Evolutionary conservation across 768 basidiomycete species (phyloP).

Genomic region (Favolaschia claudopus): DNA sequence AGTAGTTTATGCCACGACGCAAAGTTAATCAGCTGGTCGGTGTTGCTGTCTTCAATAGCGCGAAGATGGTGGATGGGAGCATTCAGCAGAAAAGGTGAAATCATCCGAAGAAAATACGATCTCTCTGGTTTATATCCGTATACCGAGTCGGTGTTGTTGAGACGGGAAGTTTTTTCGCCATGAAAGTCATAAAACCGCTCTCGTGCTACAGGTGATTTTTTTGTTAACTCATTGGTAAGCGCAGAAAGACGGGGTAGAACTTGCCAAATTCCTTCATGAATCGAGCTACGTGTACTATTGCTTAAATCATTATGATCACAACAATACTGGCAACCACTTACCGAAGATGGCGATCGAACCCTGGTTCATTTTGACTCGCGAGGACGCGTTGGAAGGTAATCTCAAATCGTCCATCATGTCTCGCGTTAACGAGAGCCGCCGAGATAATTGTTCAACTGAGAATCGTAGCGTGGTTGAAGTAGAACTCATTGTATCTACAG

Average conservation of each 20-base stretch:
- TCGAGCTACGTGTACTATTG: neutral
- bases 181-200: slow-evolving; percentile 1
- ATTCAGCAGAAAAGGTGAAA: neutral
- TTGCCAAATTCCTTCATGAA: neutral
- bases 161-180: neutral
- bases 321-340: no score
- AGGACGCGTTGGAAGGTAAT: no score
- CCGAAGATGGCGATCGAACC: neutral
- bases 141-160: neutral
- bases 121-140: neutral
- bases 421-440: neutral
- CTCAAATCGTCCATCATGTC: no score
- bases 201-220: neutral
- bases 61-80: neutral
- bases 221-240: neutral
- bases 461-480: neutral
- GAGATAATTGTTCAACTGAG: neutral
- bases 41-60: neutral
- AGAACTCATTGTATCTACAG: neutral
- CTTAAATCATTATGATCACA: no score
- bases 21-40: neutral
- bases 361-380: neutral
- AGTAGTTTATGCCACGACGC: neutral
- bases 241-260: no score
- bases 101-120: neutral